Evolutionary conservation across 345 rosid genomes (phyloP), one percentile per base, ranked within the genome.

Genomic region (Corchorus capsularis): DNA sequence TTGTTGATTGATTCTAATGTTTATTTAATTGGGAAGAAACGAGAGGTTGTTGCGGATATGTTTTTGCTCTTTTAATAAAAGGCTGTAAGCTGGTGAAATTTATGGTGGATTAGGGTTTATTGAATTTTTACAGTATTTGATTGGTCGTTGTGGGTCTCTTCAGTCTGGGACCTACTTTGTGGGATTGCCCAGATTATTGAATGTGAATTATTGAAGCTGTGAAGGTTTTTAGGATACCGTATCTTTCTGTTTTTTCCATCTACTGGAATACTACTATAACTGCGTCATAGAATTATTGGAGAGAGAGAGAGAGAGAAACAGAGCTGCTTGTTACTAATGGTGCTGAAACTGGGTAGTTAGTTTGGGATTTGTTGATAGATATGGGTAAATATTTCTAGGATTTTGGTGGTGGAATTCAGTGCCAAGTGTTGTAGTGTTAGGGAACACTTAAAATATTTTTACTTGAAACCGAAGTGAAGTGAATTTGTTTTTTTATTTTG

Each of bases 171-270:
- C 79, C 80, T 77, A 76, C 73, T 47, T 71, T 67, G 10, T 59
- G 20, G 57, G 52, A 32, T 73, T 71, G 74, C 59, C 59, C 80
- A 45, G 66, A 16, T 76, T 63, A 5, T 35, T 83, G 41, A 72
- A 75, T 69, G 75, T 69, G 79, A 80, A 83, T 82, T 82, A 73
- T 86, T 77, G 82, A 49, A 60, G 76, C 57, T 63, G 12, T 53
- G 72, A 54, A 53, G 63, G 11, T 62, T 53, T 64, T 17, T 32
- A 19, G 62, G 19, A 50, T 49, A 50, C 52, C 35, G 69, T 17
- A 46, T 37, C 39, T 47, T 20, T 8, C 13, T 12, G 32, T 13
- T 2, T 19, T 67, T 41, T 7, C 65, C 19, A 17, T 15, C 12
- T 72, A 16, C 8, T 57, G 43, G 60, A 49, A 6, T 61, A 19